phyloP scores from a whole-genome alignment of 148 eudicot species.

The Polygonum aviculare region DNA sequence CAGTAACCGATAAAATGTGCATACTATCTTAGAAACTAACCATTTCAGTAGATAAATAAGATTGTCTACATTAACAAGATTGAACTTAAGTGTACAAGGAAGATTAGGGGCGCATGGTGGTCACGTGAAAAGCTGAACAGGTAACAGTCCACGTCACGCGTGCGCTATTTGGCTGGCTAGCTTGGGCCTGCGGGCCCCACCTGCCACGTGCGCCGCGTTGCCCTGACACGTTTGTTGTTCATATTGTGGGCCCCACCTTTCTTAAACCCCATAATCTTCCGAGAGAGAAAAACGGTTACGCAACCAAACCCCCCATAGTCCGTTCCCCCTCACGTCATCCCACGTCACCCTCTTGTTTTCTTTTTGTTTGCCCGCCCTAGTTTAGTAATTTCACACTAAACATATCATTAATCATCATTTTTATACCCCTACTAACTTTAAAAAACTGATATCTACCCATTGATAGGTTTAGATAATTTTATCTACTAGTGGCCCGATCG shows the following conservation, averaged over 20 bases:
- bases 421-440: too few species aligned
- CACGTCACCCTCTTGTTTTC: not conserved
- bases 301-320: not conserved
- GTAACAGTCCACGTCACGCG: slow-evolving; percentile 1
- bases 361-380: too few species aligned
- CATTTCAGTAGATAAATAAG: too few species aligned
- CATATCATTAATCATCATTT: too few species aligned
- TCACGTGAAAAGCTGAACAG: slow-evolving; percentile 1
- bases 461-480: too few species aligned
- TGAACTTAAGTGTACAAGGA: not conserved
- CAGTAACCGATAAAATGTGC: too few species aligned
- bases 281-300: not conserved
- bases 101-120: not conserved
- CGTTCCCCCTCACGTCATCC: not conserved
- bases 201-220: slow-evolving; percentile 10
- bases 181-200: not conserved
- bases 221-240: slow-evolving; percentile 7
- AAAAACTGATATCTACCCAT: too few species aligned
- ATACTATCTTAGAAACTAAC: too few species aligned
- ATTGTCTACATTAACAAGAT: too few species aligned
- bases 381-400: too few species aligned
- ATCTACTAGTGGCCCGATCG: too few species aligned
- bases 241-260: not conserved
- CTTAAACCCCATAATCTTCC: not conserved
- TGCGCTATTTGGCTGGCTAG: slow-evolving; percentile 1